Evolutionary conservation across 345 rosid genomes (phyloP), one percentile per base, ranked within the genome.

Genomic region (Mallotus nudiflorus): DNA sequence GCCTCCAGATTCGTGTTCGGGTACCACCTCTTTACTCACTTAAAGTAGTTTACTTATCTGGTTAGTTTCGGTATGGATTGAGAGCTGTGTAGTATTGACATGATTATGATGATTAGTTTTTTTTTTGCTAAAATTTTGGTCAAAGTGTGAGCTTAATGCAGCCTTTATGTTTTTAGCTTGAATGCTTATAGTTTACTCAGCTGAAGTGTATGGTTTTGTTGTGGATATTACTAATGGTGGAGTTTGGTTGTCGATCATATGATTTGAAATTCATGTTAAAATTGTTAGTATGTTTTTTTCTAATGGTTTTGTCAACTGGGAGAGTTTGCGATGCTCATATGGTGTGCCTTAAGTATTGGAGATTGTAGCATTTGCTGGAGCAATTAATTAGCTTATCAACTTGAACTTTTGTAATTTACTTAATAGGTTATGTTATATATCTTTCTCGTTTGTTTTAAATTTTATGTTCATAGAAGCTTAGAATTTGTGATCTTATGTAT

Each of bases 1-100:
- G 94, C 96, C 20, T 86, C 91, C 62, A 77, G 91, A 54, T 89
- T 85, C 82, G 78, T 96, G 55, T 88, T 90, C 72, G 88, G 97
- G 99, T 92, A 89, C 69, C 66, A 62, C 19, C 59, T 60, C 75
- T 35, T n/a, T n/a, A 1, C 20, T 28, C 35, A 20, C 29, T 19
- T 3, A 16, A 20, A 31, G 9, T 8, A 15, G 24, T 33, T 11
- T 33, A n/a, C 14, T 44, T 52, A 3, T 18, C 46, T 45, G 9
- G 19, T n/a, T 52, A 18, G 20, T 20, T 45, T 42, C 19, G 40
- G 15, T 11, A 4, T 29, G 33, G 25, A 44, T 46, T 22, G 35
- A 1, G 4, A 8, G 46, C 9, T 42, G 42, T 18, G 12, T 16
- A 12, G 37, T 59, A 11, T 35, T 11, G 18, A 0, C 18, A 5